Evolutionary conservation across 2,329 filamentous ascomycete genomes (phyloP).

Genomic region (Pseudogymnoascus sp.): DNA sequence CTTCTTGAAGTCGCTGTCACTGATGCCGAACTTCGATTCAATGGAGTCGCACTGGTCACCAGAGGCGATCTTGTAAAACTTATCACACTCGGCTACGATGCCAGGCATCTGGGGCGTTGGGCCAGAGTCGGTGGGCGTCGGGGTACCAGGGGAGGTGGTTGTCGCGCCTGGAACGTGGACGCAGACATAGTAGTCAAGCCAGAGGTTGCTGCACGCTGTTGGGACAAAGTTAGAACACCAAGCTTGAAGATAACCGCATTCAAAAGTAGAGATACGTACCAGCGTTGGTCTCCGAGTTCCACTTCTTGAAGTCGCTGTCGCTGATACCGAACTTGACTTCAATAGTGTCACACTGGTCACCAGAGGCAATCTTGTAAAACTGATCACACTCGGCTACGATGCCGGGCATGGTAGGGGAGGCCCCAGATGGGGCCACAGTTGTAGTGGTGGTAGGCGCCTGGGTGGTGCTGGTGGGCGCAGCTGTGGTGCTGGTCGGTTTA

Average conservation of each 20-base stretch:
- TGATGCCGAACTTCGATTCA: not conserved
- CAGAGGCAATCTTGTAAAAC: not conserved
- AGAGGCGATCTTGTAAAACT: not conserved
- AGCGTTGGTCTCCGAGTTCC: not conserved
- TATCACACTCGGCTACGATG: not conserved
- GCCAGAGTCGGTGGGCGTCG: too few relatives aligned
- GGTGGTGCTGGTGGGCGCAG: not conserved
- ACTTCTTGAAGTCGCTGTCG: not conserved
- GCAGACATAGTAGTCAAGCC: constrained; percentile 22
- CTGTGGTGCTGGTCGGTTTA: too few relatives aligned
- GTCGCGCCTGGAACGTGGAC: constrained; percentile 11
- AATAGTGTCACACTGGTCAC: not conserved
- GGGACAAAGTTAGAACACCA: not conserved
- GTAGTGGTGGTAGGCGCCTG: not conserved
- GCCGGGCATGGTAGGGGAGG: not conserved
- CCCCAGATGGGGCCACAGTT: not conserved
- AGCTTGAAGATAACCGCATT: too few relatives aligned
- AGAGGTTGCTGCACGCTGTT: constrained; percentile 15
- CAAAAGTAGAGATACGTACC: not conserved
- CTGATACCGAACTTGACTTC: not conserved
- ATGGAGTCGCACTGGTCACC: not conserved
- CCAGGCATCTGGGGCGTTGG: not conserved
- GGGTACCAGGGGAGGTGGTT: too few relatives aligned
- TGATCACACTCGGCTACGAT: not conserved
- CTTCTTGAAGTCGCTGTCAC: not conserved